Evolutionary conservation across 371 early-diverging fungal species (phyloP).

Genomic region (Mortierella sp.): DNA sequence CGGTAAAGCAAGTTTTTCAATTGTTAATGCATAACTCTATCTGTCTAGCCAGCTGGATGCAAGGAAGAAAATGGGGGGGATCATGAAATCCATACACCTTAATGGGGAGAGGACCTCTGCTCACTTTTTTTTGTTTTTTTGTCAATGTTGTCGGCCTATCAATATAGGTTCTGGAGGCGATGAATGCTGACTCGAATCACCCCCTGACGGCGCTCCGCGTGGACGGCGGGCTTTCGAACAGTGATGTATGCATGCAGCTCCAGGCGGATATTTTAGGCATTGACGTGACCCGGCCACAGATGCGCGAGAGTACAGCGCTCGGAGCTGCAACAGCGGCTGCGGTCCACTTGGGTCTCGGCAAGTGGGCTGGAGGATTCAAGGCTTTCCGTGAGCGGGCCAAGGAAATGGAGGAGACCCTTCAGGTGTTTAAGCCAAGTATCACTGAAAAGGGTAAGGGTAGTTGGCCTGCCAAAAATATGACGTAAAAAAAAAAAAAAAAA

Average conservation of each 20-base stretch:
- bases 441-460: slow-evolving; percentile 36
- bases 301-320: slow-evolving; percentile 93
- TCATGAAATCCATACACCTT: too few species aligned
- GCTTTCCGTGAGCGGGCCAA: slow-evolving; percentile 30
- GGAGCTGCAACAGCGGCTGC: slow-evolving; percentile 97
- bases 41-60: neutral
- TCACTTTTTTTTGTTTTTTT: neutral
- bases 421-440: slow-evolving; percentile 48
- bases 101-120: neutral
- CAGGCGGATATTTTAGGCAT: slow-evolving; percentile 91
- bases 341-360: slow-evolving; percentile 70
- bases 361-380: slow-evolving; percentile 69
- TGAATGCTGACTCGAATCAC: slow-evolving; percentile 79
- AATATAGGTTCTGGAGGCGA: slow-evolving; percentile 82
- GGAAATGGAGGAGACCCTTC: slow-evolving; percentile 49
- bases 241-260: slow-evolving; percentile 91
- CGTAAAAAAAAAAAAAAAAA: too few species aligned
- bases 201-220: slow-evolving; percentile 79
- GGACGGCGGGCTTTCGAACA: slow-evolving; percentile 94
- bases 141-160: neutral
- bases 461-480: too few species aligned
- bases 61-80: neutral
- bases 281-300: slow-evolving; percentile 85
- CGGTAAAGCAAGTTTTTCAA: slow-evolving; percentile 51
- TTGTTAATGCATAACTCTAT: neutral